Base-by-base conservation (phyloP, 257 asterid species). In the Dorcoceras hygrometricum region DNA sequence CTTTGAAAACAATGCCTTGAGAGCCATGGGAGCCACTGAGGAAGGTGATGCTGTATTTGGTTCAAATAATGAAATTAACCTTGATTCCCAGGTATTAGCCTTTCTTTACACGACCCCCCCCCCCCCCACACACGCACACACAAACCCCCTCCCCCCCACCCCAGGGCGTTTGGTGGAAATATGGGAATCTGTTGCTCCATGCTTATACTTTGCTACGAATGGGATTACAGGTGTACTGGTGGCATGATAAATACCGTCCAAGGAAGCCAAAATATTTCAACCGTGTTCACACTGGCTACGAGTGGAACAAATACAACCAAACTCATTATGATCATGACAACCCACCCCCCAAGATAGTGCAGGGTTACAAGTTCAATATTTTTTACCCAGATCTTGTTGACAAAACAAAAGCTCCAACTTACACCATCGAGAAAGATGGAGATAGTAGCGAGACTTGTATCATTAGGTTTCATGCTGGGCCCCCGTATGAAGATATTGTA, bases 11-110 rank as follows among this genome's bases (percentile, higher is more conserved):
- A 86, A 53, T 56, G 96, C 90, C 63, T 59, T 84, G 68, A 93
- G 88, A 84, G 73, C 84, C 63, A 86, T 93, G 99, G 97, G 99
- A 82, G 80, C 89, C 69, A 78, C 87, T 86, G 99, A 86, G 62
- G 97, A 88, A 77, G 97, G 99, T 48, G 99, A 93, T 80, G 90
- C 76, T 54, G 80, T 88, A n/a, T 93, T 90, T 80, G 96, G 96
- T 72, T 76, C 95, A 48, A 83, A 62, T n/a, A 86, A 87, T 24
- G 99, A 93, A 80, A 81, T 93, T 32, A 93, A 81, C 72, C 86
- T 93, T 34, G 97, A 85, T 72, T 79, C 89, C 29, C 89, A 83
- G 86, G 89, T 83, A 36, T 75, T 57, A 75, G 76, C 70, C 29
- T 68, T n/a, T 46, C 10, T 62, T 28, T n/a, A n/a, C n/a, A n/a